A percentile compares a stretch with the other conserved stretches of the same genome.
These are phyloP conservation scores for Globisporangium nunn DNA, from an alignment of 352 stramenopile species.

Conservation along the genomic window DNA sequence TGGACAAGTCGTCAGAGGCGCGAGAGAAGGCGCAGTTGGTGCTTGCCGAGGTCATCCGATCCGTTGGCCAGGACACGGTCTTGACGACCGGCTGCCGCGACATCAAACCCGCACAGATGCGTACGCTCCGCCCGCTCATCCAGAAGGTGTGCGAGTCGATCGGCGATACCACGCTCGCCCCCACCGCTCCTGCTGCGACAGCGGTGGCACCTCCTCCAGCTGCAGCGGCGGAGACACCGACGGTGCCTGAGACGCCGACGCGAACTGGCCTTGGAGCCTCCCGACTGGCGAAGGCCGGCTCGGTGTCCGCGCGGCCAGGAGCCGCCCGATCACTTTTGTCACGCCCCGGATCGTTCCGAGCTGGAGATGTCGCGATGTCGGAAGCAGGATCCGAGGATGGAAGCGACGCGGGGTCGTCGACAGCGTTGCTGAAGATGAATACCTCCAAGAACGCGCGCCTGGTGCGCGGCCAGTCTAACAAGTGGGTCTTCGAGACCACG, in stretches of 20 bases:
- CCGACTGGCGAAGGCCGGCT: slow-evolving; percentile 3
- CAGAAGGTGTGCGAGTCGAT: slow-evolving; percentile 54
- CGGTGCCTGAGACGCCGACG: slow-evolving; percentile 8
- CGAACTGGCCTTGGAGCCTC: slow-evolving; percentile 7
- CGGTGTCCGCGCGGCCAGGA: slow-evolving; percentile 9
- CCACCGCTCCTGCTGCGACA: slow-evolving; percentile 3
- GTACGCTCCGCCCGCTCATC: slow-evolving; percentile 77
- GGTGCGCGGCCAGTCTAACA: slow-evolving; percentile 65
- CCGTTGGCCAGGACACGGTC: slow-evolving; percentile 66
- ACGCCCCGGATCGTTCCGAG: slow-evolving; percentile 27
- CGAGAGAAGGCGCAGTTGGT: slow-evolving; percentile 75
- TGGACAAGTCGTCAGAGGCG: slow-evolving; percentile 80
- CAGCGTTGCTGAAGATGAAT: slow-evolving; percentile 48
- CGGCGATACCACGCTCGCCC: slow-evolving; percentile 15
- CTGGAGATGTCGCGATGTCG: slow-evolving; percentile 5
- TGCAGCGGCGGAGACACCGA: slow-evolving; percentile 4
- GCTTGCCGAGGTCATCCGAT: slow-evolving; percentile 77
- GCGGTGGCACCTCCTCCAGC: slow-evolving; percentile 4
- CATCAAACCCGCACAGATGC: slow-evolving; percentile 84
- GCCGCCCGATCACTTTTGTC: slow-evolving; percentile 22
- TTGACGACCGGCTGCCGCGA: slow-evolving; percentile 66
- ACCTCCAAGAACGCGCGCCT: slow-evolving; percentile 48
- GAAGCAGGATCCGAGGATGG: slow-evolving; percentile 18
- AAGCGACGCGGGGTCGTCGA: slow-evolving; percentile 16
- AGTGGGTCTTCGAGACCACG: slow-evolving; percentile 79